Base-by-base conservation (phyloP, 805 yeast species). In the Monosporozyma siamensis region DNA sequence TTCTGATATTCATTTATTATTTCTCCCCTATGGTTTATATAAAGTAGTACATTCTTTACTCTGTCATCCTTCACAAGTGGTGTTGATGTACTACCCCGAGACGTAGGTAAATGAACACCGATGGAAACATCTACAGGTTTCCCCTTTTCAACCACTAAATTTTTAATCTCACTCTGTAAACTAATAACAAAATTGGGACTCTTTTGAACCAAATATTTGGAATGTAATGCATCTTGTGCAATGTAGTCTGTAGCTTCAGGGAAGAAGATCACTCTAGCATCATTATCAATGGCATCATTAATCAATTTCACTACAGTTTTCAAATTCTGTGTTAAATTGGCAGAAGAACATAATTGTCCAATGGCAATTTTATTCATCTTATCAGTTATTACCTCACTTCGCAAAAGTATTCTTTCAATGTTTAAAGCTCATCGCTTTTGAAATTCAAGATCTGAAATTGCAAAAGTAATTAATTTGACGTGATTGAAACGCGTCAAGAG, bases 241-340 rank as follows among this genome's bases (percentile, higher is more conserved):
- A 90, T 71, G 59, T 87, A 90, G 59, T 90, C 97, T 4, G 92
- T 73, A 0, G 97, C 97, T 59, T 90, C 98, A 2, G 97, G 97
- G 36, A 90, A 71, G 55, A 92, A 87, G 4, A 92, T 67, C 3
- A 86, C 77, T 48, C 72, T 69, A 11, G 82, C 88, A 3, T 80
- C 74, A 12, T 69, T 57, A 2, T 63, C 64, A 0, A 82, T 72
- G 0, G 97, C 95, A 41, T 68, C 62, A n/a, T 64, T 58, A 14
- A 90, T 78, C 29, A 89, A 66, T 24, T 67, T 67, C 10, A 74
- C 70, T 0, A 80, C 94, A 1, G 70, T 63, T 7, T 64, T 52
- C 4, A 85, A 79, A 51, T 90, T 90, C 18, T 68, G 69, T 2
- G 62, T 54, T 21, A 87, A 59, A 30, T 73, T 74, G 1, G 83